phyloP scores from a whole-genome alignment of 1,284 basidiomycete species.

The Marasmius tenuissimus region DNA sequence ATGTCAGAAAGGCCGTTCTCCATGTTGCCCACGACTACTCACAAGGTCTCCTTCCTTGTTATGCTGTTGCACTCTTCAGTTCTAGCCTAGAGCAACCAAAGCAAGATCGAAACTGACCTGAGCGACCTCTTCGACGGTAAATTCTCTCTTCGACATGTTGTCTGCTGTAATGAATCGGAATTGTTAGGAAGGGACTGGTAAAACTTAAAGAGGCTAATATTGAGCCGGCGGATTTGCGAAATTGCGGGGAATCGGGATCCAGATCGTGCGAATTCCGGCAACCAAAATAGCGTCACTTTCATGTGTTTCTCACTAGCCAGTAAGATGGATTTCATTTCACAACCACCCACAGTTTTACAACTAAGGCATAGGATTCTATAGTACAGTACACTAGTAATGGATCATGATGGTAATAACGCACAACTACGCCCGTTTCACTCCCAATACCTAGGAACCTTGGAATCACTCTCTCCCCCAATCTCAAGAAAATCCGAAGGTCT shows the following conservation, averaged over 20 bases:
- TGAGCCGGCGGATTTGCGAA: too few relatives aligned
- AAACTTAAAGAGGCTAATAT: not conserved
- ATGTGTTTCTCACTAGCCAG: not conserved
- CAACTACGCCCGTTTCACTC: slow-evolving; percentile 43
- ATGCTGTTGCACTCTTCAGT: slow-evolving; percentile 48
- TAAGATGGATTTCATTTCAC: too few relatives aligned
- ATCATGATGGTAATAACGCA: too few relatives aligned
- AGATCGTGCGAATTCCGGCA: not conserved
- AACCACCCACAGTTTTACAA: not conserved
- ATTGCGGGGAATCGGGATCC: too few relatives aligned
- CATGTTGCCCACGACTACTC: slow-evolving; percentile 17
- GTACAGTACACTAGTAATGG: not conserved
- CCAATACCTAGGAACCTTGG: slow-evolving; percentile 73
- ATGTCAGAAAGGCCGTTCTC: not conserved
- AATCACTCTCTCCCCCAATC: slow-evolving; percentile 59
- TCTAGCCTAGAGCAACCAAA: not conserved
- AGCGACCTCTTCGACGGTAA: slow-evolving; percentile 51
- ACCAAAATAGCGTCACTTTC: not conserved
- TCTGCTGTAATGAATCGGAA: not conserved
- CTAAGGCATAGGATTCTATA: not conserved
- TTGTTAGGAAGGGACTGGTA: not conserved
- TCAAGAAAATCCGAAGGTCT: slow-evolving; percentile 82
- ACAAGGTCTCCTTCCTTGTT: slow-evolving; percentile 75
- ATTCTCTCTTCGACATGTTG: slow-evolving; percentile 28
- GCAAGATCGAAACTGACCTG: slow-evolving; percentile 38